These are phyloP conservation scores for Nannochloropsis oceanica DNA, from an alignment of 108 stramenopile species.

Conservation along the genomic window DNA sequence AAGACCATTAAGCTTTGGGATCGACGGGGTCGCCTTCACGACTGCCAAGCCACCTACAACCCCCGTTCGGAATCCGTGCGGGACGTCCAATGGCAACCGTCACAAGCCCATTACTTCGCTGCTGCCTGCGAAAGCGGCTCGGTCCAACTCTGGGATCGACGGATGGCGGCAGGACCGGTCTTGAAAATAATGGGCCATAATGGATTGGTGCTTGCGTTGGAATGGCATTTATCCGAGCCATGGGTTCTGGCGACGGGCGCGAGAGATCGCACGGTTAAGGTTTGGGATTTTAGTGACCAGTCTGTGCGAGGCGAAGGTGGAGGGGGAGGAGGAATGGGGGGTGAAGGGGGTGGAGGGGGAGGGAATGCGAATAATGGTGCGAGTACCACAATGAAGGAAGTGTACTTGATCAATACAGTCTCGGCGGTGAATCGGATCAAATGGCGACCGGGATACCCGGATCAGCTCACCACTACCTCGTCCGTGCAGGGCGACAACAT, in stretches of 20 bases:
- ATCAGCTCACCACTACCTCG: neutral
- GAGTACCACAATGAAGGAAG: neutral
- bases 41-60: neutral
- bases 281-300: neutral
- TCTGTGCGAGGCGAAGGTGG: neutral
- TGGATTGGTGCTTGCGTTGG: neutral
- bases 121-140: conserved; percentile 16
- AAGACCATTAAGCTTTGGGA: neutral
- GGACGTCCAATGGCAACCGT: conserved; percentile 12
- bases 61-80: neutral
- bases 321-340: neutral
- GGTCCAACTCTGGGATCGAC: conserved; percentile 14
- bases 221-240: neutral
- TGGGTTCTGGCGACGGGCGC: conserved; percentile 5
- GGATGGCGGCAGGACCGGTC: neutral
- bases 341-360: neutral
- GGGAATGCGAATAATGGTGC: neutral
- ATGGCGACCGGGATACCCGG: conserved; percentile 4
- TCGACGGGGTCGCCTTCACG: neutral
- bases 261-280: neutral
- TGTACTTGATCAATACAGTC: neutral
- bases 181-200: neutral
- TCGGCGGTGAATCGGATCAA: conserved; percentile 6
- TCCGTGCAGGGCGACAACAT: neutral
- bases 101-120: neutral